Base-by-base conservation (phyloP, 208 protist species). In the Crithidia mellificae region DNA sequence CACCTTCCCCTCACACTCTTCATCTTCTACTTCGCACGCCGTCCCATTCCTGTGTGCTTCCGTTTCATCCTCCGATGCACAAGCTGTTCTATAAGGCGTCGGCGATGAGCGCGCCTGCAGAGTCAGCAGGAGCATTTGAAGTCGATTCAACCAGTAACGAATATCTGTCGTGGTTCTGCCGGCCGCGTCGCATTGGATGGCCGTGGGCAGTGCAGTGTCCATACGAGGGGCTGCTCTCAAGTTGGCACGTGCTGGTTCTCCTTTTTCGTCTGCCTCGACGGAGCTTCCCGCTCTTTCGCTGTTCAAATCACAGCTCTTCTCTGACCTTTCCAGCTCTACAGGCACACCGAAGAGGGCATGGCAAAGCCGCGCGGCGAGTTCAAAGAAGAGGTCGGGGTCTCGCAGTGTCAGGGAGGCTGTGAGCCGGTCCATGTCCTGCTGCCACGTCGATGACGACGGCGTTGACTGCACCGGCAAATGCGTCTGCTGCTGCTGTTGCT, bases 131-230 rank as follows among this genome's bases (percentile, higher is more conserved):
- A 87, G 68, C 70, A 82, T 77, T 52, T 93, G 84, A 17, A 93
- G 79, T 15, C 72, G 81, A 55, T 90, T 89, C 47, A 91, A 44
- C 88, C 88, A 93, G 36, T 77, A 76, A 24, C 88, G 84, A 17
- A 91, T 76, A 64, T 93, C 88, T 20, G 76, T 80, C 12, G 74
- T 84, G 43, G 67, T 72, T n/a, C 56, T 15, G 38, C 25, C n/a
- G 2, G 64, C 77, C 9, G 73, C 77, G 15, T 74, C 58, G 41
- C 20, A 46, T 27, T 50, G 61, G 14, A 66, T 22, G 6, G 47
- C 56, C 12, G 12, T 24, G 14, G 50, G 6, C 39, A 55, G n/a
- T 17, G 6, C n/a, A n/a, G n/a, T n/a, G n/a, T n/a, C n/a, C n/a
- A n/a, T n/a, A n/a, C n/a, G n/a, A n/a, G n/a, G n/a, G n/a, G n/a